Percentiles rank a stretch among this genome's conserved stretches.
Evolutionary conservation across 495 filamentous ascomycete genomes (phyloP).

Genomic region (Hypoxylon lienhwacheense): DNA sequence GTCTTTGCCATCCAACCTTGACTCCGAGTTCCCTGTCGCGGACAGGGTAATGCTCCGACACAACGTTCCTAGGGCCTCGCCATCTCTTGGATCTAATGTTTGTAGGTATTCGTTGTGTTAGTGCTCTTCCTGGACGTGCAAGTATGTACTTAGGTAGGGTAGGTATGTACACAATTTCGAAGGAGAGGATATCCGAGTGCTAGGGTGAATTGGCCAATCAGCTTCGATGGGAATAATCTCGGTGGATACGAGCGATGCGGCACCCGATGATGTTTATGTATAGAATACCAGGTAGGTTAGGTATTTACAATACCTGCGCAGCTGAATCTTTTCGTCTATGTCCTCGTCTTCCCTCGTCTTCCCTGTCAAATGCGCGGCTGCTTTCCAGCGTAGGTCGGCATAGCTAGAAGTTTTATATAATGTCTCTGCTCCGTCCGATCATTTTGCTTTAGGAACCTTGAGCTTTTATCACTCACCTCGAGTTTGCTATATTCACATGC

Average conservation of each 20-base stretch:
- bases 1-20: slow-evolving; percentile 9
- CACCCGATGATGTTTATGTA: slow-evolving; percentile 18
- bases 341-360: slow-evolving; percentile 1
- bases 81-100: slow-evolving; percentile 2
- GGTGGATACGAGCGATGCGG: slow-evolving; percentile 13
- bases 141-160: slow-evolving; percentile 14
- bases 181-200: slow-evolving; percentile 26
- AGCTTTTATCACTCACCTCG: neutral
- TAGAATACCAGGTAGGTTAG: slow-evolving; percentile 7
- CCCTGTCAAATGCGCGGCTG: slow-evolving; percentile 2
- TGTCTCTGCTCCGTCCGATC: slow-evolving; percentile 3
- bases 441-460: neutral
- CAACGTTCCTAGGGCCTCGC: slow-evolving; percentile 5
- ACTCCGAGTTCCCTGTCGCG: slow-evolving; percentile 33
- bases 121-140: slow-evolving; percentile 12
- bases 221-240: slow-evolving; percentile 10
- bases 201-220: slow-evolving; percentile 28
- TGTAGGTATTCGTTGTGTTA: neutral
- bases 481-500: slow-evolving; percentile 30
- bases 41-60: slow-evolving; percentile 23
- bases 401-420: neutral
- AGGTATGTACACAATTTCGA: no score
- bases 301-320: slow-evolving; percentile 6
- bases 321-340: slow-evolving; percentile 4
- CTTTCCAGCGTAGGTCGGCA: slow-evolving; percentile 2